Evolutionary conservation across 2,329 filamentous ascomycete species (phyloP), one percentile per base, ranked within the genome.

Genomic region (Neobulgaria alba): DNA sequence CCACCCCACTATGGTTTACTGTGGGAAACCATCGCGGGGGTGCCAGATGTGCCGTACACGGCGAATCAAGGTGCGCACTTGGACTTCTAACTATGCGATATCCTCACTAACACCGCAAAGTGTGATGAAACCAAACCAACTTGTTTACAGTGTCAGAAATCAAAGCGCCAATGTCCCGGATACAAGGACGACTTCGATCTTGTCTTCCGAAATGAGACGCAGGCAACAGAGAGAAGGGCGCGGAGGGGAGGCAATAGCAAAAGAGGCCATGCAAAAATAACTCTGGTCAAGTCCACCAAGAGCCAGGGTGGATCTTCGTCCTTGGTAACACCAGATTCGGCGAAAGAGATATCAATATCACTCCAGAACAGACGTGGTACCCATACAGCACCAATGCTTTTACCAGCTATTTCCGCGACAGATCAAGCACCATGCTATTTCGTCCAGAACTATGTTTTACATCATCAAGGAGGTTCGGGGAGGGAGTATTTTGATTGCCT

Each of bases 11-110:
- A 81, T 80, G 77, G 77, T 79, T 10, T 81, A 79, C 53, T 77
- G 73, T 46, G 77, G 77, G 31, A 79, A 78, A 62, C 75, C 78
- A 55, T 81, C 77, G 1, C 65, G 69, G 63, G 82, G 80, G 53
- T 86, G 82, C 55, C 80, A 83, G 64, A 85, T 81, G 74, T 86
- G 82, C 59, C 74, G 81, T 58, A 81, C 73, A 26, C 71, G 82
- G 49, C 72, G 81, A 52, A 85, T 86, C 57, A 85, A 85, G 72
- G 82, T 82, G 18, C 30, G 15, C 7, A 33, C 12, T 5, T 33
- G 18, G 7, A 7, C 30, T n/a, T 33, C 30, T 17, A 10, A 32
- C 51, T n/a, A n/a, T n/a, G n/a, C n/a, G n/a, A n/a, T n/a, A n/a
- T n/a, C n/a, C n/a, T n/a, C n/a, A n/a, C n/a, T n/a, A n/a, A n/a